phyloP scores from a whole-genome alignment of 1,284 basidiomycete species.

The Cryptococcus jaspeensis region DNA sequence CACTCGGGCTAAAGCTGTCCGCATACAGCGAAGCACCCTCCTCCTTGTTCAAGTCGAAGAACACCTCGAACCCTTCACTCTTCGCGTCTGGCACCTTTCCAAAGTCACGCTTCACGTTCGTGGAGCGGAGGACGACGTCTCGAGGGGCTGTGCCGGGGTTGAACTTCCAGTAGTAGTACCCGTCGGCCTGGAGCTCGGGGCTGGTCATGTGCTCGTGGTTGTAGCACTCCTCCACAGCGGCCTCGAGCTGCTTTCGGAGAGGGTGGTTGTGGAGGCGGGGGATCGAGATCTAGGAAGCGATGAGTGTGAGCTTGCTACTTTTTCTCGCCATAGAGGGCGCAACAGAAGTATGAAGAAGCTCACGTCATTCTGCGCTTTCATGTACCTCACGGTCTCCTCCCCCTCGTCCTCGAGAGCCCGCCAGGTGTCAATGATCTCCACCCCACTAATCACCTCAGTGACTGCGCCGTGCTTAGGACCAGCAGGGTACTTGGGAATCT shows the following conservation, averaged over 20 bases:
- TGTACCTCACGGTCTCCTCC: slow-evolving; percentile 8
- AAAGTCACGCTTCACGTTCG: slow-evolving; percentile 13
- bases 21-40: slow-evolving; percentile 16
- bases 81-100: slow-evolving; percentile 8
- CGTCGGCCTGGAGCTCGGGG: slow-evolving; percentile 17
- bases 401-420: slow-evolving; percentile 15
- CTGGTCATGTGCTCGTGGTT: slow-evolving; percentile 14
- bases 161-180: slow-evolving; percentile 22
- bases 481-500: slow-evolving; percentile 7
- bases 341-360: background rate
- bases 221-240: slow-evolving; percentile 13
- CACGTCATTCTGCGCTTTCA: slow-evolving; percentile 18
- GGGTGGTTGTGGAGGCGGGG: slow-evolving; percentile 13
- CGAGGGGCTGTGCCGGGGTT: slow-evolving; percentile 19
- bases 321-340: too few species aligned
- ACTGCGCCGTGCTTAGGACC: slow-evolving; percentile 13
- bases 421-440: slow-evolving; percentile 15
- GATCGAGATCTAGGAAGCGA: slow-evolving; percentile 8
- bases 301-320: background rate
- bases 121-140: slow-evolving; percentile 20
- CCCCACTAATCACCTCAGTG: slow-evolving; percentile 8
- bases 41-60: slow-evolving; percentile 21
- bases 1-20: slow-evolving; percentile 16
- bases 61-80: slow-evolving; percentile 10
- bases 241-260: slow-evolving; percentile 12